A percentile compares a stretch with the other conserved stretches of the same genome.
Conservation (phyloP, 2,329 filamentous ascomycete species). For the Fusarium sp. region DNA sequence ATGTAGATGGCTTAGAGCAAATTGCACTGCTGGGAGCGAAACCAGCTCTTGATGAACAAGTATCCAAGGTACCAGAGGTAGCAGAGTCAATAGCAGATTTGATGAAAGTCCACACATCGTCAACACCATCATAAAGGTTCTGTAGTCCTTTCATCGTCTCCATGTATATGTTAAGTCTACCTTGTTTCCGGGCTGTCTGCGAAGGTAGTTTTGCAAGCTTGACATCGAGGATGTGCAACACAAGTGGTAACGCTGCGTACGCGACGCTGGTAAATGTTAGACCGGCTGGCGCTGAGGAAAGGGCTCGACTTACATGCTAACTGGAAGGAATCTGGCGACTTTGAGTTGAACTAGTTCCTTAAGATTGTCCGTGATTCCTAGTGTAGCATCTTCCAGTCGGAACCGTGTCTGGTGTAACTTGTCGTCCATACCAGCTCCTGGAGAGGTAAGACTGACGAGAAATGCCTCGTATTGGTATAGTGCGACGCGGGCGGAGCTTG, state of each 20-base stretch:
- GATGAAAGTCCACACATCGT: background rate
- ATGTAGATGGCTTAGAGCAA: too few relatives aligned
- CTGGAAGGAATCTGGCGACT: slow-evolving; percentile 11
- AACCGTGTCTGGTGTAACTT: background rate
- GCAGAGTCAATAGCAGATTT: background rate
- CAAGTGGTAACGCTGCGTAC: rapidly evolving
- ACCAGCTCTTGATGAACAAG: background rate
- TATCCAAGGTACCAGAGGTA: background rate
- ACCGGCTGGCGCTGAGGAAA: rapidly evolving
- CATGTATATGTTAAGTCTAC: background rate
- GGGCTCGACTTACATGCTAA: slow-evolving; percentile 14
- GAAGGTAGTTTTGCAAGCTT: background rate
- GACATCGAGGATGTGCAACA: rapidly evolving
- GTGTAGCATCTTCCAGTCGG: background rate
- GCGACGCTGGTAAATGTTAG: background rate
- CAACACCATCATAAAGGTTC: background rate
- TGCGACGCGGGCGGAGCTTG: background rate
- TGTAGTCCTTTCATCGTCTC: background rate
- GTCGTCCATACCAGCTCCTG: rapidly evolving
- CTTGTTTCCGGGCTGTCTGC: background rate
- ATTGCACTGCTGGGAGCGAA: rapidly evolving
- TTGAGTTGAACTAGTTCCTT: slow-evolving; percentile 19
- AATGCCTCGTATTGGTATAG: background rate
- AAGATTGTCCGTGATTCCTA: slow-evolving; percentile 17
- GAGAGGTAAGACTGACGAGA: background rate